These are phyloP conservation scores for Vaccinium darrowii DNA, from an alignment of 148 eudicot species.

Conservation along the genomic window DNA sequence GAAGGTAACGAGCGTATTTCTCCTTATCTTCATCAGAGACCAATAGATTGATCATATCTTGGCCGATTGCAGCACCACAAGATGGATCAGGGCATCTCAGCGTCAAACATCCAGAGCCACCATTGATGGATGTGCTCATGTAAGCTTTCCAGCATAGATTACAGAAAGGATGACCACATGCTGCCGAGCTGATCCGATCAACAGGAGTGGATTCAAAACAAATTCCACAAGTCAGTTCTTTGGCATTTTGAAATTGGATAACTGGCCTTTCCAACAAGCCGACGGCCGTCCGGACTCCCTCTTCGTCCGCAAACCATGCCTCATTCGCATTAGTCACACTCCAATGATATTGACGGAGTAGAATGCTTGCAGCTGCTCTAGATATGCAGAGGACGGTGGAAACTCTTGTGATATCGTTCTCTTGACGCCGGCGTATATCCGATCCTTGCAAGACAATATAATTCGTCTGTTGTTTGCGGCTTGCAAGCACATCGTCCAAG, in stretches of 20 bases:
- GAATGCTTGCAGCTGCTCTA: slow-evolving; percentile 56
- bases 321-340: slow-evolving; percentile 63
- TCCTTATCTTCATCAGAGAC: slow-evolving; percentile 37
- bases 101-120: slow-evolving; percentile 62
- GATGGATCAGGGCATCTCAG: slow-evolving; percentile 59
- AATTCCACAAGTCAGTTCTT: slow-evolving; percentile 36
- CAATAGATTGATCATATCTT: slow-evolving; percentile 42
- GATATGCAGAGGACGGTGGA: slow-evolving; percentile 67
- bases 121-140: slow-evolving; percentile 49
- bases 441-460: slow-evolving; percentile 51
- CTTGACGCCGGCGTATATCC: slow-evolving; percentile 61
- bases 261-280: slow-evolving; percentile 48
- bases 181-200: slow-evolving; percentile 21
- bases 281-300: slow-evolving; percentile 45
- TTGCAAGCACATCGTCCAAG: no score
- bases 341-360: slow-evolving; percentile 74
- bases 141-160: slow-evolving; percentile 48
- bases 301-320: slow-evolving; percentile 79
- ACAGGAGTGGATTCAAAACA: slow-evolving; percentile 33
- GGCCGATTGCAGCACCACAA: slow-evolving; percentile 63
- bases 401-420: slow-evolving; percentile 55
- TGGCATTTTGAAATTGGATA: slow-evolving; percentile 21
- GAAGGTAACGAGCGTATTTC: slow-evolving; percentile 11
- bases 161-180: slow-evolving; percentile 58
- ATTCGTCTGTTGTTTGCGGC: slow-evolving; percentile 24